phyloP scores from a whole-genome alignment of 192 early-diverging fungal genomes.

The Umbelopsis sp. region DNA sequence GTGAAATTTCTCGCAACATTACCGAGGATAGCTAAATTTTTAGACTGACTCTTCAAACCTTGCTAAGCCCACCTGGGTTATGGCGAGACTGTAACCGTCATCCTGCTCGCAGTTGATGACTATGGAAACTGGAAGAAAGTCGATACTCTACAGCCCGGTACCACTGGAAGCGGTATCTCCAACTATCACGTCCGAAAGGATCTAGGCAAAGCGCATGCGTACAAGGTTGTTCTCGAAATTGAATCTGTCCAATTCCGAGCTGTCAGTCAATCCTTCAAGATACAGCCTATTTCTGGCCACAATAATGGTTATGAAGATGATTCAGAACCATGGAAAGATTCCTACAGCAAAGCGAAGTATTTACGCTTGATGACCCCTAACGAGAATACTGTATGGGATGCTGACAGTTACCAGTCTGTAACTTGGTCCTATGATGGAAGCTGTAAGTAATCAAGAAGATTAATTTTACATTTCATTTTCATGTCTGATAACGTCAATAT shows the following conservation, averaged over 20 bases:
- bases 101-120: not conserved
- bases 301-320: not conserved
- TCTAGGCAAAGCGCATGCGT: not conserved
- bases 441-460: not conserved
- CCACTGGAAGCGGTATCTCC: conserved; percentile 1
- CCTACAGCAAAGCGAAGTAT: not conserved
- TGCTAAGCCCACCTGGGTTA: not conserved
- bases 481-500: not conserved
- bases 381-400: not conserved
- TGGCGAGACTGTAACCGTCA: not conserved
- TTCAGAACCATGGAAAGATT: not conserved
- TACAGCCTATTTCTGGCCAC: not conserved
- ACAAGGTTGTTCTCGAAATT: not conserved
- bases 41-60: too few species aligned
- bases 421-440: not conserved
- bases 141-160: not conserved
- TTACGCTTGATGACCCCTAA: not conserved
- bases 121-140: not conserved
- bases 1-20: not conserved
- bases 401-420: conserved; percentile 1
- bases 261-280: not conserved
- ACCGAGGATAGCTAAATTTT: too few species aligned
- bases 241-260: not conserved
- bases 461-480: too few species aligned
- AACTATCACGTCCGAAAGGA: conserved; percentile 16